These are phyloP conservation scores for Russula sp. DNA, from an alignment of 768 basidiomycete species.

Conservation along the genomic window DNA sequence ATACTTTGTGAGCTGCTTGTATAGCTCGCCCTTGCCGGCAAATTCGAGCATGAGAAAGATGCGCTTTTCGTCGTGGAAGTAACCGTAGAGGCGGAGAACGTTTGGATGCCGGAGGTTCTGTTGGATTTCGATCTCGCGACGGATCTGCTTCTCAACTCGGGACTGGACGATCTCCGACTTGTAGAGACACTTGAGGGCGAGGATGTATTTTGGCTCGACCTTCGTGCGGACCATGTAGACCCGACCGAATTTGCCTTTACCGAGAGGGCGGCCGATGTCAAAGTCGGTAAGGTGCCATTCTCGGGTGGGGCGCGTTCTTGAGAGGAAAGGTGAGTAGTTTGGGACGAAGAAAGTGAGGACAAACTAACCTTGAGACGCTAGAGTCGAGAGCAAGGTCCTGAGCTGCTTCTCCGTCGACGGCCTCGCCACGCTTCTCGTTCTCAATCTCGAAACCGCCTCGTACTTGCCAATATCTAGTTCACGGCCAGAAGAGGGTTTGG, in stretches of 20 bases:
- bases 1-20: constrained; percentile 87
- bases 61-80: constrained; percentile 96
- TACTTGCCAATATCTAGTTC: constrained; percentile 81
- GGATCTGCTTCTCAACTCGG: constrained; percentile 93
- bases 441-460: constrained; percentile 97
- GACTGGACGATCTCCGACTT: constrained; percentile 93
- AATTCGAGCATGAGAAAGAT: constrained; percentile 99
- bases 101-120: constrained; percentile 95
- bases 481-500: constrained; percentile 29
- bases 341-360: neutral
- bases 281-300: constrained; percentile 86
- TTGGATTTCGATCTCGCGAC: constrained; percentile 98
- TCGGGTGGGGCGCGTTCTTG: constrained; percentile 66
- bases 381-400: constrained; percentile 83
- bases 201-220: constrained; percentile 80
- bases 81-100: constrained; percentile 90
- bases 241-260: constrained; percentile 98
- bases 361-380: constrained; percentile 60
- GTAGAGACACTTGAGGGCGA: constrained; percentile 95
- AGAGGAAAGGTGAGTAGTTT: constrained; percentile 16
- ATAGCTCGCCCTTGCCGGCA: constrained; percentile 94
- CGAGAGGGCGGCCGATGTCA: constrained; percentile 92
- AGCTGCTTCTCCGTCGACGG: constrained; percentile 73
- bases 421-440: constrained; percentile 73
- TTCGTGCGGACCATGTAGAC: constrained; percentile 99